Evolutionary conservation across 352 stramenopile genomes (phyloP), one percentile per base, ranked within the genome.

Genomic region (Globisporangium canariense): DNA sequence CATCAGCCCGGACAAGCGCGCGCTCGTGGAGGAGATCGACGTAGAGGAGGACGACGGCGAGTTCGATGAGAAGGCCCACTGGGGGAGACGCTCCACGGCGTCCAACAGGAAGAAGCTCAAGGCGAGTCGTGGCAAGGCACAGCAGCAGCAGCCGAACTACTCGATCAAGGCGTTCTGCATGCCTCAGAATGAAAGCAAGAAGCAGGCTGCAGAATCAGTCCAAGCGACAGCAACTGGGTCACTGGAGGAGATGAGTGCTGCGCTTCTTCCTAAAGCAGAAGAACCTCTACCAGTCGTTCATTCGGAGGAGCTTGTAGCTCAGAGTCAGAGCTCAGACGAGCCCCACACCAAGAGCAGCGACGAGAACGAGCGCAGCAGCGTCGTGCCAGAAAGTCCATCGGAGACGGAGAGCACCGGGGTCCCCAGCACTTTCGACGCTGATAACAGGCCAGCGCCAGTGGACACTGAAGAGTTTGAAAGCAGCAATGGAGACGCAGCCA

Each of bases 61-160:
- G 66, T 90, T 92, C 51, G 83, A 91, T 28, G 80, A 91, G 47
- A 65, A 74, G 16, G 79, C 80, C 45, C 81, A 90, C 25, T 92
- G 81, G 83, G 68, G 73, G 2, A 66, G 81, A 13, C 70, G 76
- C n/a, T 66, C 69, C n/a, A 69, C 71, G 14, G 68, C 74, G 9
- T 62, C 58, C 18, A 66, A 25, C 34, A 14, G 41, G 1, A 62
- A 58, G 58, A 69, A 67, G 41, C 71, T 51, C 65, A 69, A 38
- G 58, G 32, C 59, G 13, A 60, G 22, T 13, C 43, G 60, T 2
- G 65, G 82, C 41, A 88, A 86, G 64, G 73, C 62, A 0, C 22
- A 32, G 6, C 78, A 32, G 6, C 78, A 88, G 64, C 78, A 90
- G 67, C 81, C 83, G 9, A 55, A 40, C 6, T 67, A 67, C 54